Evolutionary conservation across 768 basidiomycete genomes (phyloP).

Genomic region (Inosperma sp.): DNA sequence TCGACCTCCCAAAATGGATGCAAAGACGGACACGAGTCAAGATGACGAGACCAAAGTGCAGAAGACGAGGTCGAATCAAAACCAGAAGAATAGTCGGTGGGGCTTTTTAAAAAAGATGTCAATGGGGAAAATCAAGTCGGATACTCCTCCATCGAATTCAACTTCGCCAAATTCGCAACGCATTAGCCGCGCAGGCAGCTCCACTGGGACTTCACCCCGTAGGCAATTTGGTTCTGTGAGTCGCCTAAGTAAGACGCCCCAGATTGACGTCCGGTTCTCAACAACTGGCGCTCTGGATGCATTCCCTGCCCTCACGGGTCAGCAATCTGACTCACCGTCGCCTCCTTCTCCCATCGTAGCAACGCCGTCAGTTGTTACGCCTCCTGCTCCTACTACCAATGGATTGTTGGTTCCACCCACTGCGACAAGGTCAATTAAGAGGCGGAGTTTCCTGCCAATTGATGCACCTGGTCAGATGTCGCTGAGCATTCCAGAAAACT

Average conservation of each 20-base stretch:
- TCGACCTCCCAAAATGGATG: slow-evolving; percentile 2
- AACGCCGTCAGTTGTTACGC: slow-evolving; percentile 24
- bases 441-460: slow-evolving; percentile 87
- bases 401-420: slow-evolving; percentile 41
- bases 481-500: slow-evolving; percentile 56
- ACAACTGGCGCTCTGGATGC: slow-evolving; percentile 60
- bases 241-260: slow-evolving; percentile 44
- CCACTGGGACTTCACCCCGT: slow-evolving; percentile 19
- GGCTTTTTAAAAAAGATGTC: slow-evolving; percentile 99
- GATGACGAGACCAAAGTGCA: slow-evolving; percentile 9
- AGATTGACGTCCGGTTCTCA: slow-evolving; percentile 69
- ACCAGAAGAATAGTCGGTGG: slow-evolving; percentile 77
- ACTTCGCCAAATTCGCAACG: slow-evolving; percentile 29
- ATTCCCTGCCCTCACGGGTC: slow-evolving; percentile 32
- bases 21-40: slow-evolving; percentile 8
- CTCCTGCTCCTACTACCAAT: slow-evolving; percentile 20
- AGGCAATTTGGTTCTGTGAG: slow-evolving; percentile 9
- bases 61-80: slow-evolving; percentile 29
- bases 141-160: slow-evolving; percentile 45
- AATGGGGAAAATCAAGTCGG: slow-evolving; percentile 85
- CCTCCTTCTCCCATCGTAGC: slow-evolving; percentile 18
- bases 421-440: slow-evolving; percentile 53
- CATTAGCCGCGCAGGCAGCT: slow-evolving; percentile 19
- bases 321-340: slow-evolving; percentile 24
- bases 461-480: slow-evolving; percentile 53